Evolutionary conservation across 2,329 filamentous ascomycete genomes (phyloP), one percentile per base, ranked within the genome.

Genomic region (Sporothrix variecibatus): DNA sequence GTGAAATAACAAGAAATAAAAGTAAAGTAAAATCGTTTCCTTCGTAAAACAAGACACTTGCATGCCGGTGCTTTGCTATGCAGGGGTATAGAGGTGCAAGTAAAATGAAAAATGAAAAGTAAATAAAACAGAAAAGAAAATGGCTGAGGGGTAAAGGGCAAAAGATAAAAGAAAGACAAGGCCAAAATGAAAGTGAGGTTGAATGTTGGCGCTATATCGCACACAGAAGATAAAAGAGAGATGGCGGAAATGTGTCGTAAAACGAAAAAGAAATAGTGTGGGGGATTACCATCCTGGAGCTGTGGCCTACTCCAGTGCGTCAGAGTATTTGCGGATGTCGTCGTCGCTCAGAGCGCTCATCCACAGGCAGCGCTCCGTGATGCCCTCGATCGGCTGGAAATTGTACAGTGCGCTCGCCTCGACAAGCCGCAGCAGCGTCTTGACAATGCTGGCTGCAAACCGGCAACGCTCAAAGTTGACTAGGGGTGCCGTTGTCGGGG

Each of bases 381-480:
- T 88, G 71, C 93, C 92, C 76, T 94, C 92, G 51, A 95, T 89
- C 0, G 93, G 90, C 78, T 90, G 87, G 80, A 95, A 94, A 7
- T 85, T 83, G 80, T 95, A 96, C 73, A 90, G 87, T 28, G 91
- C 89, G 80, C 93, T 95, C 0, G 92, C 91, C 82, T 96, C 93
- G 11, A 96, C 85, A n/a, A 96, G 85, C 28, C 93, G 87, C 56
- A 95, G 84, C 53, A 96, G 84, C 68, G 92, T 94, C 85, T 96
- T 96, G 77, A 95, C 91, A 53, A 95, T 91, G 0, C 88, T 87
- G 3, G 93, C 93, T 34, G 92, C 91, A 43, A 90, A 91, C 75
- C 94, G 91, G 78, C 92, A 94, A 74, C 92, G 88, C 83, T 95
- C 93, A 83, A 96, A 96, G 81, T 96, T 96, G 78, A 96, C 88